A percentile compares a stretch with the other conserved stretches of the same genome.
Conservation (phyloP, 192 early-diverging fungal genomes). For the Backusella mclennaniae region DNA sequence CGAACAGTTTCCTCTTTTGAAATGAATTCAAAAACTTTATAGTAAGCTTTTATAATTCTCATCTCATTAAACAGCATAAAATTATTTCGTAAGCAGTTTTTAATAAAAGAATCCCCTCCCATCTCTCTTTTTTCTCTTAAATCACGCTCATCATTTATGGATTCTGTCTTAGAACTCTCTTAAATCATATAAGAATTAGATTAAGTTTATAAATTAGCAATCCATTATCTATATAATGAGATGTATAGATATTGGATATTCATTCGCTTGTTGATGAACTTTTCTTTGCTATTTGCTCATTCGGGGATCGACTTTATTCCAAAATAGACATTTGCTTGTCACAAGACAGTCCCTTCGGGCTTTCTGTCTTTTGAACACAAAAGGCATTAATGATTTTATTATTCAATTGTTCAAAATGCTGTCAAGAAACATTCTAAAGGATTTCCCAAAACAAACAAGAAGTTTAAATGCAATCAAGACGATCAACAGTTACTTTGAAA, state of each 20-base stretch:
- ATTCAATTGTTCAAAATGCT: background rate
- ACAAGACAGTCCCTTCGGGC: no score
- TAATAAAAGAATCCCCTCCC: background rate
- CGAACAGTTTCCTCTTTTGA: background rate
- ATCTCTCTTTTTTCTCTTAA: no score
- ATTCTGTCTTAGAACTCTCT: no score
- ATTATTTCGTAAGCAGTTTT: background rate
- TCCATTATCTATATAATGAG: no score
- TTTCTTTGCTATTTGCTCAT: no score
- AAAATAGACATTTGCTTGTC: no score
- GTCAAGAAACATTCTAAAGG: background rate
- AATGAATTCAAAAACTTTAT: background rate
- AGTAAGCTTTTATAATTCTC: background rate
- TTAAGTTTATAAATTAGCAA: no score
- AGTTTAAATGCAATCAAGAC: background rate
- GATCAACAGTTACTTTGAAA: slow-evolving; percentile 3
- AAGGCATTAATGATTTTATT: background rate
- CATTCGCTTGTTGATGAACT: no score
- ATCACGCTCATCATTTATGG: no score
- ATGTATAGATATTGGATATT: no score
- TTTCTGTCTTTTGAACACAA: background rate
- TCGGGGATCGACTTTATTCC: no score
- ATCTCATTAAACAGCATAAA: background rate
- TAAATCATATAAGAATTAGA: no score
- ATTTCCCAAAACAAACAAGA: slow-evolving; percentile 2